These are phyloP conservation scores for Penicillium ucsense DNA, from an alignment of 495 filamentous ascomycete species.

Conservation along the genomic window DNA sequence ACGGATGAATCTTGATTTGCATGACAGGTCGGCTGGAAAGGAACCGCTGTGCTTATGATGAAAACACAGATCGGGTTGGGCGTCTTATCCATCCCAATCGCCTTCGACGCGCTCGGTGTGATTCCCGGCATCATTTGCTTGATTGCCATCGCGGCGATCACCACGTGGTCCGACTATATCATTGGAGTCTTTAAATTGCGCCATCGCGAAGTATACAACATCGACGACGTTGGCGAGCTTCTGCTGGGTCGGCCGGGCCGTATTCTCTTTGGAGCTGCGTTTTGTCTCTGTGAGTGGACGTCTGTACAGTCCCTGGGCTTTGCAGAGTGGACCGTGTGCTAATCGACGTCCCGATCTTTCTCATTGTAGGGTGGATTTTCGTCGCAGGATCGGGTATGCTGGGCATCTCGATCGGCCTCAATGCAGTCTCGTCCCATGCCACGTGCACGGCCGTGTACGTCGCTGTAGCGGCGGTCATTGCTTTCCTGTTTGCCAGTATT, in stretches of 20 bases:
- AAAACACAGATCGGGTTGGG: slow-evolving; percentile 49
- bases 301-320: background rate
- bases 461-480: slow-evolving; percentile 24
- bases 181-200: slow-evolving; percentile 61
- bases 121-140: slow-evolving; percentile 43
- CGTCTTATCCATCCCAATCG: slow-evolving; percentile 49
- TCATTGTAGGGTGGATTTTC: slow-evolving; percentile 44
- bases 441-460: slow-evolving; percentile 48
- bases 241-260: slow-evolving; percentile 54
- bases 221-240: slow-evolving; percentile 57
- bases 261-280: slow-evolving; percentile 48
- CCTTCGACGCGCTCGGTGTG: slow-evolving; percentile 53
- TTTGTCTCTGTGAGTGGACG: slow-evolving; percentile 26
- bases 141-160: slow-evolving; percentile 45
- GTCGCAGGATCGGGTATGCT: slow-evolving; percentile 43
- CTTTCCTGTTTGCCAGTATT: slow-evolving; percentile 24
- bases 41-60: slow-evolving; percentile 31
- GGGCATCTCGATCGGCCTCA: slow-evolving; percentile 61
- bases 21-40: slow-evolving; percentile 24
- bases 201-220: slow-evolving; percentile 55
- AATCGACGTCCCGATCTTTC: slow-evolving; percentile 26
- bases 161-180: slow-evolving; percentile 66
- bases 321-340: background rate
- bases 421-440: slow-evolving; percentile 51
- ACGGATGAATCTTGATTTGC: background rate